A percentile compares a stretch with the other conserved stretches of the same genome.
Evolutionary conservation across 176 grass and related monocot genomes (phyloP).

Genomic region (Ensete ventricosum): DNA sequence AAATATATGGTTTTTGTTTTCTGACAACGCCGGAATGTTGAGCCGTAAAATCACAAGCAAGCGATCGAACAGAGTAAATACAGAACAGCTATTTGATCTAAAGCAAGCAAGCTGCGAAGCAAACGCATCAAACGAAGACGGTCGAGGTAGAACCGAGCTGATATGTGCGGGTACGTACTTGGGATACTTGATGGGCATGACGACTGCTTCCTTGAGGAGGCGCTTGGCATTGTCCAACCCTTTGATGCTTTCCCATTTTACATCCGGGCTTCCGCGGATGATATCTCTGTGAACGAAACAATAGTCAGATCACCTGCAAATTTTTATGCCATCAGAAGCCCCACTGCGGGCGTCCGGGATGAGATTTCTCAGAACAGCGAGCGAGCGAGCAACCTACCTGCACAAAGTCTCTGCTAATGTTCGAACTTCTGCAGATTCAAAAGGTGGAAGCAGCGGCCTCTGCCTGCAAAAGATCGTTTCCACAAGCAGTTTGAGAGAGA

Average conservation of each 20-base stretch:
- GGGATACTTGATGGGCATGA: conserved; percentile 98
- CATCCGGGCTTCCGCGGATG: conserved; percentile 89
- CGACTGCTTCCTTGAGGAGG: conserved; percentile 86
- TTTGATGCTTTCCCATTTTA: conserved; percentile 98
- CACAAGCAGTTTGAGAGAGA: no score
- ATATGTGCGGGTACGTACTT: conserved; percentile 34
- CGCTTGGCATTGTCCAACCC: conserved; percentile 83
- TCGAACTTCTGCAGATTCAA: conserved; percentile 79
- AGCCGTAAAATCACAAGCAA: no score
- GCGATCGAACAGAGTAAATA: no score
- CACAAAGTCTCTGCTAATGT: conserved; percentile 75
- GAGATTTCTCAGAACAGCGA: no score
- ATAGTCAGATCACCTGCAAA: background rate
- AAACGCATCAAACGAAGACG: no score
- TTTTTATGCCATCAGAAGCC: no score
- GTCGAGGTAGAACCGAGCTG: background rate
- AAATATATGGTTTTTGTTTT: no score
- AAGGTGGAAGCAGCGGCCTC: conserved; percentile 71
- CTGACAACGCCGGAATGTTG: no score
- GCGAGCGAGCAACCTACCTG: conserved; percentile 28
- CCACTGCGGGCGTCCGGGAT: no score
- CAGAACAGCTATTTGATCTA: no score
- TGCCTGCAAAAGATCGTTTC: conserved; percentile 41
- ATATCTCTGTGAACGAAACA: conserved; percentile 50
- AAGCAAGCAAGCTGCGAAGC: no score